Evolutionary conservation across 2,329 filamentous ascomycete genomes (phyloP), one percentile per base, ranked within the genome.

Genomic region (Polychaeton citri): DNA sequence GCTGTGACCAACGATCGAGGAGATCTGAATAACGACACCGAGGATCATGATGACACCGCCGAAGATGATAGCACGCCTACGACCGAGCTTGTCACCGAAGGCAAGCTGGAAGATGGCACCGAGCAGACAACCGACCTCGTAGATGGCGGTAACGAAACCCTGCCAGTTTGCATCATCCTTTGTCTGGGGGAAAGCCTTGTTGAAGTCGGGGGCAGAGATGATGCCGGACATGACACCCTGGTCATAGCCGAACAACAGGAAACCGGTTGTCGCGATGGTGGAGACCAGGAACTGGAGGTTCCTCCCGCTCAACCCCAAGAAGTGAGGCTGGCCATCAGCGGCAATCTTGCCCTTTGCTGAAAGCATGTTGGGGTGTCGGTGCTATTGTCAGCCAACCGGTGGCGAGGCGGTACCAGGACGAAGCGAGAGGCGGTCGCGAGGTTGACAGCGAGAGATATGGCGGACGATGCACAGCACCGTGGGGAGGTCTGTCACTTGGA

Each of bases 251-350:
- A 49, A 47, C n/a, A 49, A 63, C 19, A 76, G 52, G 59, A 77
- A 76, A 16, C 72, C 74, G 34, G 72, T 75, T 1, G 75, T 79
- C 3, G 75, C 73, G 18, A 79, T 66, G n/a, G 68, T 65, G 2
- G 76, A 76, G 32, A 80, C 66, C 26, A 67, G 60, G 41, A 76
- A 47, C 13, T 68, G 71, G 36, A 80, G 63, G 24, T 59, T 61
- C 45, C 62, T 65, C 52, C 76, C 76, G 21, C 67, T 69, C 40
- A 79, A 61, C 55, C 75, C 74, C 52, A 71, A 68, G 51, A 65
- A 78, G 13, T 51, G 66, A 35, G 70, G 68, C 15, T 51, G 42
- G 34, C 49, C 45, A 39, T 52, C 39, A 6, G 39, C 40, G 32
- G 45, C 38, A 33, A 48, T 46, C 21, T 40, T 44, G 38, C 35